Base-by-base conservation (phyloP, 805 yeast species). In the Zygoascus biomembranicola region DNA sequence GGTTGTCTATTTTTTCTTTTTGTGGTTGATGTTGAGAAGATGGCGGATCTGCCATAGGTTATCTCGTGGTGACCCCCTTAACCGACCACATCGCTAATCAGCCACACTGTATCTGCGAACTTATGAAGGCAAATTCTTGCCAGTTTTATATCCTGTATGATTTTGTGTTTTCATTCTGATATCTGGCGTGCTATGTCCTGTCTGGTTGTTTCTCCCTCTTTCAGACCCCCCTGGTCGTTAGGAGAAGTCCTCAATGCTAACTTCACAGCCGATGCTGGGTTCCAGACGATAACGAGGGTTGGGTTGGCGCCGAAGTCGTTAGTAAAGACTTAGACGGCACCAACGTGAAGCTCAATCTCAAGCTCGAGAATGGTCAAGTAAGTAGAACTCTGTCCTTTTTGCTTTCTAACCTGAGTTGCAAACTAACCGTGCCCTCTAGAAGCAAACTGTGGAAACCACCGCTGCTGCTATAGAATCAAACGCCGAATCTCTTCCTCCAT, bases 241-340 rank as follows among this genome's bases (percentile, higher is more conserved):
- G 28, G 28, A 23, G 6, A 6, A 23, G 6, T 6, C 28, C 28
- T 6, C n/a, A n/a, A 23, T 23, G 8, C 39, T 35, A 35, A 35
- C 44, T 39, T 10, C 37, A n/a, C 47, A 70, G 73, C 47, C 72
- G 75, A 60, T 85, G 92, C 72, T 87, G 95, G 95, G 78, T 81
- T 61, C 90, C 89, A 16, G 90, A 87, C 66, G 81, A 78, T 50
- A 71, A 74, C 45, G 75, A 77, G 57, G 95, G 94, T 20, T 87
- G 92, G 90, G 70, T 84, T 23, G 87, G 88, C 23, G 87, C 84
- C 44, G 79, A 78, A 51, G 82, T 85, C 50, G 72, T 71, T 26
- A 69, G 70, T 52, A 73, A 73, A 50, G 68, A 70, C 26, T 67
- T 74, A 20, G 69, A 66, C 47, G 77, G 70, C 54, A 69, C 69